Percentiles rank a stretch among this genome's conserved stretches.
Evolutionary conservation across 805 yeast genomes (phyloP).

Genomic region (Danielia reshetovae): DNA sequence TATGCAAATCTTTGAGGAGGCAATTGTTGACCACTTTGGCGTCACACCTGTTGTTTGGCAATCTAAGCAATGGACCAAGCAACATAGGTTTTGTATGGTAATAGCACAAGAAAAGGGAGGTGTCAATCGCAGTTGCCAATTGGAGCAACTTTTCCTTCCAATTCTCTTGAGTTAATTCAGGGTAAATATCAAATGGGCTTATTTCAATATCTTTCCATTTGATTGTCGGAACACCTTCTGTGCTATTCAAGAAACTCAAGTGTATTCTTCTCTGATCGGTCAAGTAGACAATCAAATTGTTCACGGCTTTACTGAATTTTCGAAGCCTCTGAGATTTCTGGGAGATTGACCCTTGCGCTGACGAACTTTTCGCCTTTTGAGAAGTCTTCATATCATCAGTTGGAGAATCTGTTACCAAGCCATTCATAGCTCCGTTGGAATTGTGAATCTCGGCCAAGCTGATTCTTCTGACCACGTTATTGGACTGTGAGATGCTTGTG

Average conservation of each 20-base stretch:
- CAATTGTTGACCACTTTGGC: slow-evolving; percentile 54
- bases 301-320: slow-evolving; percentile 33
- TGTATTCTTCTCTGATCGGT: slow-evolving; percentile 53
- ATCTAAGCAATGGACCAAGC: slow-evolving; percentile 77
- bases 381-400: slow-evolving; percentile 4
- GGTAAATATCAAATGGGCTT: slow-evolving; percentile 40
- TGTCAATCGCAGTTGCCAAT: slow-evolving; percentile 58
- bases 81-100: slow-evolving; percentile 62
- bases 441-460: neutral
- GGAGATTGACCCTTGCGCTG: neutral
- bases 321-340: slow-evolving; percentile 15
- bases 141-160: slow-evolving; percentile 21
- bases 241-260: slow-evolving; percentile 30
- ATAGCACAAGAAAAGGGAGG: slow-evolving; percentile 74
- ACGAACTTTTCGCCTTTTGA: slow-evolving; percentile 1
- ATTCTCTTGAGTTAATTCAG: slow-evolving; percentile 19
- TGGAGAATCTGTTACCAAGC: neutral
- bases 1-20: slow-evolving; percentile 37
- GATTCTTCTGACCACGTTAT: neutral
- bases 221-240: slow-evolving; percentile 19
- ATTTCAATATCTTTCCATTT: slow-evolving; percentile 48
- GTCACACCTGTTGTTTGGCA: slow-evolving; percentile 69
- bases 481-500: neutral
- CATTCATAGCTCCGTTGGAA: neutral
- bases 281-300: slow-evolving; percentile 42